Evolutionary conservation across 306 rosid genomes (phyloP).

Genomic region (Potentilla sterilis): DNA sequence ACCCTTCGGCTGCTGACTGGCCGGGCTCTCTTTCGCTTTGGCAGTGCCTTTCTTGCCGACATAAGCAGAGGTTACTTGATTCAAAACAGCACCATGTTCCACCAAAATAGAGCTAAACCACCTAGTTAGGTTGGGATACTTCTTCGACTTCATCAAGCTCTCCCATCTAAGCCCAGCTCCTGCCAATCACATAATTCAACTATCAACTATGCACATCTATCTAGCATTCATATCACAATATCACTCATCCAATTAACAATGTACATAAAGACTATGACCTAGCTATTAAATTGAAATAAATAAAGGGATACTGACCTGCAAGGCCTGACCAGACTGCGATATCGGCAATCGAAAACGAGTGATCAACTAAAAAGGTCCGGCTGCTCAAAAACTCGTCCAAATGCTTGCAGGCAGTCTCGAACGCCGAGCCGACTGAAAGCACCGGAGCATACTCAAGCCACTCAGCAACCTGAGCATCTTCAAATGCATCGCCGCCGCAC

Average conservation of each 20-base stretch:
- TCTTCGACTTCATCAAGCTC: constrained; percentile 85
- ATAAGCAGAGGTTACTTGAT: constrained; percentile 51
- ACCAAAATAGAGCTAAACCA: constrained; percentile 72
- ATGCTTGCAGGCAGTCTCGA: constrained; percentile 75
- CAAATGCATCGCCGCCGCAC: constrained; percentile 59
- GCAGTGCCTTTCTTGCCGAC: constrained; percentile 52
- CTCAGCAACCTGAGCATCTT: constrained; percentile 67
- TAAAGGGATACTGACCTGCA: constrained; percentile 49
- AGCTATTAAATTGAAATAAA: background rate
- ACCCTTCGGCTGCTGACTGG: constrained; percentile 33
- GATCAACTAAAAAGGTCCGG: constrained; percentile 56
- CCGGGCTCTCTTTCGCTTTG: constrained; percentile 44
- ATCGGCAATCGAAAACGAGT: constrained; percentile 74
- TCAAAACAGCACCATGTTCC: constrained; percentile 50
- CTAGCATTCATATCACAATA: background rate
- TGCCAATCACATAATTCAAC: constrained; percentile 27
- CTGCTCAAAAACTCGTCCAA: constrained; percentile 62
- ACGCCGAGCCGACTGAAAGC: constrained; percentile 70
- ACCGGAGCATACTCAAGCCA: constrained; percentile 78
- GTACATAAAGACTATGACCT: background rate
- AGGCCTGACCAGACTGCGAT: constrained; percentile 83
- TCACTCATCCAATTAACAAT: background rate
- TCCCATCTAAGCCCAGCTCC: constrained; percentile 92
- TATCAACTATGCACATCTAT: background rate
- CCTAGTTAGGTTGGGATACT: constrained; percentile 69